A percentile compares a stretch with the other conserved stretches of the same genome.
These are phyloP conservation scores for Dendrobium catenatum DNA, from an alignment of 106 monocot species.

Conservation along the genomic window DNA sequence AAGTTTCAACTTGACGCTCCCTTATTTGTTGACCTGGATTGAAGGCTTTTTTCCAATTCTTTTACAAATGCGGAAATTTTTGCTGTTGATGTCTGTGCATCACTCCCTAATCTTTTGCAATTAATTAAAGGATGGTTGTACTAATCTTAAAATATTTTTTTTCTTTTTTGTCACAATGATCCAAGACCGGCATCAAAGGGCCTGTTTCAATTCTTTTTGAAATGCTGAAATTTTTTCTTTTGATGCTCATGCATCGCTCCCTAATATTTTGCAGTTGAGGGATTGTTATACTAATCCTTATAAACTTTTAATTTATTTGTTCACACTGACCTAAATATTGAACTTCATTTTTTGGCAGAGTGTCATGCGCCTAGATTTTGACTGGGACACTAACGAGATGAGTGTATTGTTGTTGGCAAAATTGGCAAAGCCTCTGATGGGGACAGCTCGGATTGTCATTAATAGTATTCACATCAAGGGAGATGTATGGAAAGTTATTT, in stretches of 20 bases:
- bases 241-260: neutral
- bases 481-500: constrained; percentile 41
- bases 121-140: too few relatives aligned
- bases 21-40: too few relatives aligned
- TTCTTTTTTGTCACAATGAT: too few relatives aligned
- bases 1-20: too few relatives aligned
- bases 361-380: constrained; percentile 78
- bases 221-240: neutral
- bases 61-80: too few relatives aligned
- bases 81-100: too few relatives aligned
- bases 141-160: too few relatives aligned
- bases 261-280: neutral
- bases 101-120: too few relatives aligned
- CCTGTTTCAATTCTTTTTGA: neutral
- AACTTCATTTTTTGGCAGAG: constrained; percentile 33
- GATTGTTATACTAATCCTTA: neutral
- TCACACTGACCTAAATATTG: neutral
- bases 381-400: constrained; percentile 94
- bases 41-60: too few relatives aligned
- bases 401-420: constrained; percentile 76
- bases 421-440: constrained; percentile 63
- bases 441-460: constrained; percentile 83
- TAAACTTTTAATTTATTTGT: neutral
- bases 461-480: constrained; percentile 88
- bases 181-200: neutral